Evolutionary conservation across 2,329 filamentous ascomycete species (phyloP).

Genomic region (Botrytis elliptica): DNA sequence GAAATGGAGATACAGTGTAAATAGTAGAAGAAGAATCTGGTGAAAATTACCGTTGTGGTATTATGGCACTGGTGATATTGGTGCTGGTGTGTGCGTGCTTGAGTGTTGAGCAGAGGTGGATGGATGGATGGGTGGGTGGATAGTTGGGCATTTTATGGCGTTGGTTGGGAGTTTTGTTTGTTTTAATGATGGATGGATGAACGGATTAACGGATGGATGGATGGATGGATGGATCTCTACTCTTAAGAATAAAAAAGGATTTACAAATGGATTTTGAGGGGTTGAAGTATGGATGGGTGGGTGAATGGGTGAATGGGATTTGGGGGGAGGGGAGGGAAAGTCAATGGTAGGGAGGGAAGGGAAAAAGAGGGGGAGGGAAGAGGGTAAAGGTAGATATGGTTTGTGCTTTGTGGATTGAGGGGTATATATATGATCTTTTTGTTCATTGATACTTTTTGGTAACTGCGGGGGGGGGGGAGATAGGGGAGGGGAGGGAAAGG

Average conservation of each 20-base stretch:
- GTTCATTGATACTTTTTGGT: not conserved
- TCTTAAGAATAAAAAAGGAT: not conserved
- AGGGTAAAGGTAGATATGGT: not conserved
- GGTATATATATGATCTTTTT: not conserved
- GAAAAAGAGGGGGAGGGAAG: no score
- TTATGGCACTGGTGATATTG: not conserved
- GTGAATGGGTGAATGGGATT: not conserved
- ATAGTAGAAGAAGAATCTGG: not conserved
- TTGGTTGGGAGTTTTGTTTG: not conserved
- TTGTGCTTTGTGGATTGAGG: not conserved
- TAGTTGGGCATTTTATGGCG: not conserved
- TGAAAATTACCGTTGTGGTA: not conserved
- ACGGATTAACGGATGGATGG: no score
- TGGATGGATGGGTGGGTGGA: not conserved
- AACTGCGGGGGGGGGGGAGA: not conserved
- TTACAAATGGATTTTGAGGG: not conserved
- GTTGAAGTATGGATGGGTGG: not conserved
- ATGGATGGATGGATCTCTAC: not conserved
- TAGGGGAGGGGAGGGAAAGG: not conserved
- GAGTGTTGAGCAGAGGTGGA: not conserved
- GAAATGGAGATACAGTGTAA: not conserved
- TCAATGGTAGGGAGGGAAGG: not conserved
- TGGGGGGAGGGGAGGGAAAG: not conserved
- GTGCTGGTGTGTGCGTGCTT: not conserved
- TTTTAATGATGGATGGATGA: not conserved